Evolutionary conservation across 2,329 filamentous ascomycete genomes (phyloP).

Genomic region (Penicillium griseofulvum): DNA sequence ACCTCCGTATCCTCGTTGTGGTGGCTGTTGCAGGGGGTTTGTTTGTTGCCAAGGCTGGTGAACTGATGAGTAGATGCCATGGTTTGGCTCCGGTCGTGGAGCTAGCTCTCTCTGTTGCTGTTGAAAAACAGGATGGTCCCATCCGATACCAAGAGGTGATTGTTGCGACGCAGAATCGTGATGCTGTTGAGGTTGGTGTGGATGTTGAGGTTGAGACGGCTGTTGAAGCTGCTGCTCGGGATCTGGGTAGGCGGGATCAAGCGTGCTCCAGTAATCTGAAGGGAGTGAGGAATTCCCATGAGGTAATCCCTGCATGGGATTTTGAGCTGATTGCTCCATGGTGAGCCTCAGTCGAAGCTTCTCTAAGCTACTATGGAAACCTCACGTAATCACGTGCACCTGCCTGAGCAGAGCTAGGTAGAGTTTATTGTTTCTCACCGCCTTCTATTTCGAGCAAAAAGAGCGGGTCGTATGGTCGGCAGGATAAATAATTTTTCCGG

Average conservation of each 20-base stretch:
- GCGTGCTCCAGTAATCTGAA: constrained; percentile 39
- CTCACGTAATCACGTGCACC: constrained; percentile 12
- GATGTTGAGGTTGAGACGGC: constrained; percentile 23
- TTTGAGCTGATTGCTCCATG: constrained; percentile 39
- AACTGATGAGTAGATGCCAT: constrained; percentile 33
- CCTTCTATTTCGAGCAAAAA: constrained; percentile 1
- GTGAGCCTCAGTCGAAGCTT: constrained; percentile 10
- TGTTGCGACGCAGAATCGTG: constrained; percentile 22
- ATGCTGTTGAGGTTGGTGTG: constrained; percentile 22
- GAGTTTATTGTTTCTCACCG: constrained; percentile 7
- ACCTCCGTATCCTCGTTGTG: constrained; percentile 28
- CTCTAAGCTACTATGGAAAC: constrained; percentile 6
- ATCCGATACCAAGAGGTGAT: constrained; percentile 33
- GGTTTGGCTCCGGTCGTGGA: constrained; percentile 27
- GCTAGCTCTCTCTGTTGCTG: constrained; percentile 28
- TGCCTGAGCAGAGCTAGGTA: background rate
- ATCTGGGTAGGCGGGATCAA: constrained; percentile 35
- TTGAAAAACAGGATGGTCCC: constrained; percentile 40
- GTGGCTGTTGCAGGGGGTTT: constrained; percentile 31
- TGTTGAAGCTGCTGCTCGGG: constrained; percentile 27
- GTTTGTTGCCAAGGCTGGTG: constrained; percentile 34
- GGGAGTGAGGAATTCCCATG: constrained; percentile 28
- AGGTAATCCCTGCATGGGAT: constrained; percentile 30
- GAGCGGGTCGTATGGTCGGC: background rate
- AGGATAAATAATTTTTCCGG: constrained; percentile 5